Percentiles rank a stretch among this genome's conserved stretches.
Evolutionary conservation across 163 green algal genomes (phyloP).

Genomic region (Coccomyxa subellipsoidea): DNA sequence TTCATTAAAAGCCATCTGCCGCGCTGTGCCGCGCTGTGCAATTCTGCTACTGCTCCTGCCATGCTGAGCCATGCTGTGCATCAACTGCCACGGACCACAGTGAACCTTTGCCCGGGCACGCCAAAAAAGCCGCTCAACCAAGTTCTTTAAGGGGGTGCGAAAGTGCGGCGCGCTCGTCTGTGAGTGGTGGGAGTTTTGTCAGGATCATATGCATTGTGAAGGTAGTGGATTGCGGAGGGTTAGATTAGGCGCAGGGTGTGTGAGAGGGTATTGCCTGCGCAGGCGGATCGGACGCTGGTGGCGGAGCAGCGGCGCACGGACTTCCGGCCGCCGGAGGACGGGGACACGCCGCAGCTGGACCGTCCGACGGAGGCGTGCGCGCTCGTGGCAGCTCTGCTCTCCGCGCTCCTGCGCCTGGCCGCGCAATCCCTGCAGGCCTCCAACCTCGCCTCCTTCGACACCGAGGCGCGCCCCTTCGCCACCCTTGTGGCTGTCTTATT

Average conservation of each 20-base stretch:
- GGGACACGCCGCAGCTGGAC: conserved; percentile 43
- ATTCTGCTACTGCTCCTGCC: no score
- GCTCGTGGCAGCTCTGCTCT: conserved; percentile 51
- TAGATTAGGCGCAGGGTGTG: not conserved
- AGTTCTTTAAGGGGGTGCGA: no score
- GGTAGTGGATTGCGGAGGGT: not conserved
- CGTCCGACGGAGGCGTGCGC: conserved; percentile 67
- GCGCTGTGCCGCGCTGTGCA: no score
- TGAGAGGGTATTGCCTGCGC: not conserved
- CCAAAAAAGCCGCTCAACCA: no score
- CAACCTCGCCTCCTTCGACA: conserved; percentile 59
- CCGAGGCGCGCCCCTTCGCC: conserved; percentile 40
- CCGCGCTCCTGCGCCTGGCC: conserved; percentile 33
- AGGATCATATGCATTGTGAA: no score
- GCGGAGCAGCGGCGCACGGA: conserved; percentile 65
- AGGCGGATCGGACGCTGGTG: conserved; percentile 49
- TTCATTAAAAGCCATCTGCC: no score
- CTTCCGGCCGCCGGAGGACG: conserved; percentile 57
- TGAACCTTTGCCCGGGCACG: no score
- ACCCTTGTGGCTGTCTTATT: not conserved
- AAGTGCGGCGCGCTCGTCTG: no score
- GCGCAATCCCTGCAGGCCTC: conserved; percentile 46
- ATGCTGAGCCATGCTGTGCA: no score
- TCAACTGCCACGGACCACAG: no score
- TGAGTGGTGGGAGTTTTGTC: no score